Evolutionary conservation across 257 asterid species (phyloP), one percentile per base, ranked within the genome.

Genomic region (Fraxinus cuspidata): DNA sequence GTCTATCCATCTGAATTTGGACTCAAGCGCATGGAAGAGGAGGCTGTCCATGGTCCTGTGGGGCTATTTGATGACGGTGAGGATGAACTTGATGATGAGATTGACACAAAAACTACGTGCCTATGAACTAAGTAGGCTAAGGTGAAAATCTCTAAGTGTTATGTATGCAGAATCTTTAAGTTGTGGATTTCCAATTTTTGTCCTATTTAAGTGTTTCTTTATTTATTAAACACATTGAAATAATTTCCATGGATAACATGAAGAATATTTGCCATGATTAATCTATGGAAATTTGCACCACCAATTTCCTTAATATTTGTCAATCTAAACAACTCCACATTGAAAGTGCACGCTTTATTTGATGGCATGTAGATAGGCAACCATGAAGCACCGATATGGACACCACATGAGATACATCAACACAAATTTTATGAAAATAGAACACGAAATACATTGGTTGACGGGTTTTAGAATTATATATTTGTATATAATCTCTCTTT

Each of bases 1-100:
- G 91, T 93, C 82, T 93, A 95, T 81, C 99, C 99, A 75, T 86
- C 99, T 10, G 99, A 95, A 81, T 95, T 95, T 90, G 99, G 99
- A 58, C 88, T 93, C 83, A 84, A 93, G 84, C 94, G 97, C 73
- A 95, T 93, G 98, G 96, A 86, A 86, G 97, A 91, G 89, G 98
- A 93, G 91, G 94, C 90, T 6, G 75, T 88, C 35, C 92, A 78
- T 79, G 98, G 99, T 78, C 99, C 97, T 75, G 83, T 91, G 80
- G 93, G 92, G 28, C 79, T 95, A 75, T 95, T 91, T 87, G 97
- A 91, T 65, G 90, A 77, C 18, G 88, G 85, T 3, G 81, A 83
- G 53, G 85, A 79, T 35, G 88, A 80, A 58, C 92, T 85, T 6
- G 93, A 83, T 74, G 92, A 90, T 65, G 95, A 89, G 81, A 83